phyloP scores from a whole-genome alignment of 495 filamentous ascomycete species.

The Penicillium atrosanguineum region DNA sequence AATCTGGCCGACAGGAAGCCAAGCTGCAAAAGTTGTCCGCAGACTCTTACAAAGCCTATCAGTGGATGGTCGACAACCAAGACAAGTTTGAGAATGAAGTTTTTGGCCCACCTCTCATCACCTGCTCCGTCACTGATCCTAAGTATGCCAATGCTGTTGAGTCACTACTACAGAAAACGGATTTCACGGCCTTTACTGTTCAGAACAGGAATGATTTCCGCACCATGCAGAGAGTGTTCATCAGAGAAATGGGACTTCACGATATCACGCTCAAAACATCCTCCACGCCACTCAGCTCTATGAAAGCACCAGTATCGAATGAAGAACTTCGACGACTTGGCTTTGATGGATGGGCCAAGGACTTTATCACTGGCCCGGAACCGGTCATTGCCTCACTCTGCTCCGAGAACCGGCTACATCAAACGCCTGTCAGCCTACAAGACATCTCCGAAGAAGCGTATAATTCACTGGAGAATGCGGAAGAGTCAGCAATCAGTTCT shows the following conservation, averaged over 20 bases:
- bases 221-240: constrained; percentile 47
- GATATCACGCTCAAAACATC: constrained; percentile 64
- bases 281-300: constrained; percentile 45
- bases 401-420: constrained; percentile 60
- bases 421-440: constrained; percentile 59
- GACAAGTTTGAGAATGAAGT: constrained; percentile 74
- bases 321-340: constrained; percentile 59
- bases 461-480: constrained; percentile 50
- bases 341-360: constrained; percentile 74
- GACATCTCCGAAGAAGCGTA: constrained; percentile 65
- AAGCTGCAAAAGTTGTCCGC: constrained; percentile 54
- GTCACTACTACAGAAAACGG: constrained; percentile 56
- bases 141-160: constrained; percentile 75
- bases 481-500: constrained; percentile 37
- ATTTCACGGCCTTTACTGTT: constrained; percentile 72
- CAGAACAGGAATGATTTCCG: constrained; percentile 72
- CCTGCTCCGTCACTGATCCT: constrained; percentile 75
- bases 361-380: constrained; percentile 77
- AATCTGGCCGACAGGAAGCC: constrained; percentile 68
- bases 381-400: constrained; percentile 87
- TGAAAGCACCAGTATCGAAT: constrained; percentile 49
- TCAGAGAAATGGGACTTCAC: constrained; percentile 54
- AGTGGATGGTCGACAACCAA: constrained; percentile 74
- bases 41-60: constrained; percentile 69
- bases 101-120: constrained; percentile 80